These are phyloP conservation scores for Pezicula carpinea DNA, from an alignment of 2,329 filamentous ascomycete genomes.

Conservation along the genomic window DNA sequence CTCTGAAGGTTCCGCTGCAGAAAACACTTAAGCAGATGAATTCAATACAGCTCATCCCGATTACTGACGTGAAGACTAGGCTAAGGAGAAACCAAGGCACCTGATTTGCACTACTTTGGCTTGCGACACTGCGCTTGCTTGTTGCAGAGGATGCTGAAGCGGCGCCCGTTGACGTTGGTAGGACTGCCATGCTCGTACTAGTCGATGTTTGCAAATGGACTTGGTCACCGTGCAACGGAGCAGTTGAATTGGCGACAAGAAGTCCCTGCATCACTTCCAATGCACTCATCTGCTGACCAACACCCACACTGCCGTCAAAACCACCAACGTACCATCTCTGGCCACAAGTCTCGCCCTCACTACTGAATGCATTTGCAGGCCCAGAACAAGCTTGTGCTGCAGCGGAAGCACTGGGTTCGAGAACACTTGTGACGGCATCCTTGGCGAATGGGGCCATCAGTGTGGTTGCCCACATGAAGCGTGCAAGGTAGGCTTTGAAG, in stretches of 20 bases:
- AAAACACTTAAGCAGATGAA: no score
- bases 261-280: slow-evolving; percentile 60
- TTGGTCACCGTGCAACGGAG: slow-evolving; percentile 31
- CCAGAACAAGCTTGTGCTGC: slow-evolving; percentile 55
- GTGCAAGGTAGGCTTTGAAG: slow-evolving; percentile 64
- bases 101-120: no score
- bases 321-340: slow-evolving; percentile 53
- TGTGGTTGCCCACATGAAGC: slow-evolving; percentile 58
- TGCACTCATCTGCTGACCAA: slow-evolving; percentile 62
- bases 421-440: slow-evolving; percentile 40
- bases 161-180: slow-evolving; percentile 3
- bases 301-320: slow-evolving; percentile 49
- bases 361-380: slow-evolving; percentile 25
- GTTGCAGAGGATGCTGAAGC: no score
- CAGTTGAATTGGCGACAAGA: slow-evolving; percentile 37
- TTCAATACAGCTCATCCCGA: no score
- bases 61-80: no score
- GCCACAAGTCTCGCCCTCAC: slow-evolving; percentile 50
- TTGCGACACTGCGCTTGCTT: no score
- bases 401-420: slow-evolving; percentile 48
- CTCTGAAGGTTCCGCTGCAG: no score
- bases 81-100: no score
- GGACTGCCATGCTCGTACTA: slow-evolving; percentile 4
- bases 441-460: slow-evolving; percentile 51
- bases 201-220: slow-evolving; percentile 12